A percentile compares a stretch with the other conserved stretches of the same genome.
These are phyloP conservation scores for Dothideomycetes sp. DNA, from an alignment of 2,329 filamentous ascomycete genomes.

Conservation along the genomic window DNA sequence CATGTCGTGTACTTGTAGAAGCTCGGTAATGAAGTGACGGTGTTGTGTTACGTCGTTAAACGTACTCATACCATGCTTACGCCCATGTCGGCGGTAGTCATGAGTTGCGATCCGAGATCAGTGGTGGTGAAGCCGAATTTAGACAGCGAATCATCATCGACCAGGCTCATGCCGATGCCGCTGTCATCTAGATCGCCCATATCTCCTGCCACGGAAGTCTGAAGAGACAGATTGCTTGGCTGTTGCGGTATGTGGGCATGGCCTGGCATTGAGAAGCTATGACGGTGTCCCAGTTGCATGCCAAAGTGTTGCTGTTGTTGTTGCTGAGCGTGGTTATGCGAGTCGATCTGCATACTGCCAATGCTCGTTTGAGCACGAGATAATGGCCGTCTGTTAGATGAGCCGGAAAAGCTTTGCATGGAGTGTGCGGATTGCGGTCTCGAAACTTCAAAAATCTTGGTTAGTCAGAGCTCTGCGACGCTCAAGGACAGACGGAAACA, in stretches of 20 bases:
- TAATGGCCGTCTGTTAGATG: conserved; percentile 1
- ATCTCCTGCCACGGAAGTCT: conserved; percentile 7
- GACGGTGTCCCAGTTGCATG: conserved; percentile 1
- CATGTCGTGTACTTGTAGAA: not conserved
- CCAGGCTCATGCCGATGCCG: conserved; percentile 25
- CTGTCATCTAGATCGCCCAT: conserved; percentile 26
- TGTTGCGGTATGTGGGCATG: conserved; percentile 11
- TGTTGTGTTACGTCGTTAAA: not conserved
- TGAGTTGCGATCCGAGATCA: not conserved
- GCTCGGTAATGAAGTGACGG: no score
- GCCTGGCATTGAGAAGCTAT: conserved; percentile 2
- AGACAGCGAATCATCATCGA: conserved; percentile 19
- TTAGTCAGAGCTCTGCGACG: conserved; percentile 8
- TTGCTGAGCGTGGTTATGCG: conserved; percentile 9
- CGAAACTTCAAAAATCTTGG: conserved; percentile 7
- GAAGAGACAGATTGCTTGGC: conserved; percentile 7
- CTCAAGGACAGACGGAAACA: not conserved
- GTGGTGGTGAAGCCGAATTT: conserved; percentile 9
- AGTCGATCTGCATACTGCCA: conserved; percentile 3
- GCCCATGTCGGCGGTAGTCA: not conserved
- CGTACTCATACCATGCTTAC: not conserved
- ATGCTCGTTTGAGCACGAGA: conserved; percentile 2
- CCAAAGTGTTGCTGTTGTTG: conserved; percentile 11
- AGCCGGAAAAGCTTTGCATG: conserved; percentile 7
- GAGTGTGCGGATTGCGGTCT: conserved; percentile 11